A percentile compares a stretch with the other conserved stretches of the same genome.
Conservation (phyloP, 208 protist species). For the Leishmania martiniquensis region DNA sequence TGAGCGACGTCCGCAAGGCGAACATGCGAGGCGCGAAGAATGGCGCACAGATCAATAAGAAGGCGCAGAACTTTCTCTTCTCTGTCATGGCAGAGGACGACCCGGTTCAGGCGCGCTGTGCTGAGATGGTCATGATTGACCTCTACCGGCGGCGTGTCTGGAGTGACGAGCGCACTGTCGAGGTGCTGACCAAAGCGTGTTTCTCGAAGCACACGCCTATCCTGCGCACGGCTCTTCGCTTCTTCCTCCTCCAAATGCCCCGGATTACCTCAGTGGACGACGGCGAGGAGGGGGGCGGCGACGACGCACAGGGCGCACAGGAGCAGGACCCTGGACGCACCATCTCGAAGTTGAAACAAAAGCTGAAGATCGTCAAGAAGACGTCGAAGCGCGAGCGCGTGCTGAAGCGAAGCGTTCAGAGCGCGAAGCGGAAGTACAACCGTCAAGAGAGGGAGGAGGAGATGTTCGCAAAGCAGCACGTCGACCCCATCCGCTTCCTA, state of each 20-base stretch:
- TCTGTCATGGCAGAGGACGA: conserved; percentile 94
- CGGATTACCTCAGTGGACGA: conserved; percentile 84
- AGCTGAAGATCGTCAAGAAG: conserved; percentile 94
- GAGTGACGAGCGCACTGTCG: conserved; percentile 93
- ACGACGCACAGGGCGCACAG: no score
- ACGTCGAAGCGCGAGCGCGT: conserved; percentile 85
- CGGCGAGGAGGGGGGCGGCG: conserved; percentile 62
- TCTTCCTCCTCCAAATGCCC: conserved; percentile 95
- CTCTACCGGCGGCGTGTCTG: conserved; percentile 97
- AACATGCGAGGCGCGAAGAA: conserved; percentile 91
- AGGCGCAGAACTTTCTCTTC: conserved; percentile 97
- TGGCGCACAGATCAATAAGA: conserved; percentile 91
- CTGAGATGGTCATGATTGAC: conserved; percentile 97
- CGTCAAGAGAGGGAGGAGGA: conserved; percentile 84
- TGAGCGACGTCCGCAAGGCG: conserved; percentile 94
- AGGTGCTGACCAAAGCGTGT: conserved; percentile 95
- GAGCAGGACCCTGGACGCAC: conserved; percentile 79
- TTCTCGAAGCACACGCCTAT: conserved; percentile 94
- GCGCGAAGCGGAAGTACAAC: conserved; percentile 83
- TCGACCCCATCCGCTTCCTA: conserved; percentile 95
- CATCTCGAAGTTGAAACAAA: conserved; percentile 92
- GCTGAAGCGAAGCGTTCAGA: conserved; percentile 79
- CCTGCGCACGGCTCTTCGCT: conserved; percentile 94
- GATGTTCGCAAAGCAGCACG: conserved; percentile 81
- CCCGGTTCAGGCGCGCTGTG: conserved; percentile 93